phyloP scores from a whole-genome alignment of 441 rosid genomes.

The Bruguiera hainesii region DNA sequence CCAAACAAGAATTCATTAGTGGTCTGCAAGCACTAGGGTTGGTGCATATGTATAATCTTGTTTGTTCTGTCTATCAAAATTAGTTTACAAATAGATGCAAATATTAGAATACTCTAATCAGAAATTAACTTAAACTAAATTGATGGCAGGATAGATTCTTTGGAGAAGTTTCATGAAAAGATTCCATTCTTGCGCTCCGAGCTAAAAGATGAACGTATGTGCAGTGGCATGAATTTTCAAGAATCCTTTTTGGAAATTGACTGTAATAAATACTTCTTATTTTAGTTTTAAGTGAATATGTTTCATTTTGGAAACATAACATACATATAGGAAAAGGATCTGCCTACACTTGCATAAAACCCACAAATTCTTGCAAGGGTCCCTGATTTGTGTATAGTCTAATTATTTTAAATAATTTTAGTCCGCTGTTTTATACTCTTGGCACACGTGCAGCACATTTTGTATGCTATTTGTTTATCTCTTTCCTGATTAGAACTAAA shows the following conservation, averaged over 20 bases:
- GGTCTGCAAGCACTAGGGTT: constrained; percentile 85
- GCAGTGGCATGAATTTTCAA: constrained; percentile 11
- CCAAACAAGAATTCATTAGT: constrained; percentile 79
- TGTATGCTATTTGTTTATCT: too few species aligned
- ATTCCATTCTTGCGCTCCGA: constrained; percentile 66
- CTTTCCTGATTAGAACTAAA: too few species aligned
- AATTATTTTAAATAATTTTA: too few species aligned
- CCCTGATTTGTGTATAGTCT: too few species aligned
- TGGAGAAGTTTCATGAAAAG: constrained; percentile 70
- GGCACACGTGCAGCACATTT: too few species aligned
- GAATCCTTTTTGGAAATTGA: neutral
- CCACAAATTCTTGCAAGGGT: too few species aligned
- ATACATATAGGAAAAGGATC: too few species aligned
- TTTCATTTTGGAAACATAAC: neutral
- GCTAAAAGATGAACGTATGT: constrained; percentile 89
- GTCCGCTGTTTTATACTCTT: too few species aligned
- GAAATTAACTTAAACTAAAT: constrained; percentile 16
- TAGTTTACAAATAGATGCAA: constrained; percentile 3
- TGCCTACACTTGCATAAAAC: too few species aligned
- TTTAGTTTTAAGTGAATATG: neutral
- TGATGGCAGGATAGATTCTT: constrained; percentile 76
- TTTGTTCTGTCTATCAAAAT: constrained; percentile 11
- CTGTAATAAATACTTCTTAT: neutral
- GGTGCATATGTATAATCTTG: constrained; percentile 18
- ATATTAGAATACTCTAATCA: constrained; percentile 12